Base-by-base conservation (phyloP, 2,329 filamentous ascomycete species). In the Ophiostoma tasmaniense region DNA sequence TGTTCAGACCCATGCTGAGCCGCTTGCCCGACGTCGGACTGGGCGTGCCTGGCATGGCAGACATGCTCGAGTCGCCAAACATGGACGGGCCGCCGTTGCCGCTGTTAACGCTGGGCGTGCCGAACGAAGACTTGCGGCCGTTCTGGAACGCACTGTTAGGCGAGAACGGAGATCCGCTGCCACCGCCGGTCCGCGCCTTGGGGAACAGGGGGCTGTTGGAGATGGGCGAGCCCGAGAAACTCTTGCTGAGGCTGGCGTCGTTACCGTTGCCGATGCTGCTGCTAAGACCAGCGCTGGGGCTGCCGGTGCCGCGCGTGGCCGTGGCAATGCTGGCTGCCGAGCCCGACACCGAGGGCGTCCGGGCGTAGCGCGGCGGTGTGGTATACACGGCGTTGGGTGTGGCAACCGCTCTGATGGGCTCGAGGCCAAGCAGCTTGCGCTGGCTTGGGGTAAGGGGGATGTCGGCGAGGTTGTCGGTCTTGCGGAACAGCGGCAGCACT, bases 371-470 rank as follows among this genome's bases (percentile, higher is more conserved):
- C 2, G 94, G 94, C 3, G 94, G 94, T 0, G 94, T 97, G 74
- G 90, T 88, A 78, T 91, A 96, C 69, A 86, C 85, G 59, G 90
- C 88, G 67, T 85, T 84, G 1, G 92, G 89, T 0, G 89, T 90
- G 0, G 90, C 85, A 2, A 85, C 81, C 1, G 81, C 79, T 2
- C 84, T 83, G 70, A 84, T 86, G 2, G 92, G 89, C 52, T 89
- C 85, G 3, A 99, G 86, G 65, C 93, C 93, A 67, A 99, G 87
- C 17, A 97, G 85, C 72, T 89, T 85, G 71, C 94, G 90, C 81
- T 98, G 95, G 14, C 89, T 88, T n/a, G 91, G 89, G 0, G 94
- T 97, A 73, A 99, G 85, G 71, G 94, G 88, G 66, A 99, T 96
- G 77, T 99, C 95, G 78, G 88, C 83, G 72, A 97, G 85, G 72